Percentiles rank a stretch among this genome's conserved stretches.
Conservation (phyloP, 2,329 filamentous ascomycete genomes). For the Aspergillus felis region DNA sequence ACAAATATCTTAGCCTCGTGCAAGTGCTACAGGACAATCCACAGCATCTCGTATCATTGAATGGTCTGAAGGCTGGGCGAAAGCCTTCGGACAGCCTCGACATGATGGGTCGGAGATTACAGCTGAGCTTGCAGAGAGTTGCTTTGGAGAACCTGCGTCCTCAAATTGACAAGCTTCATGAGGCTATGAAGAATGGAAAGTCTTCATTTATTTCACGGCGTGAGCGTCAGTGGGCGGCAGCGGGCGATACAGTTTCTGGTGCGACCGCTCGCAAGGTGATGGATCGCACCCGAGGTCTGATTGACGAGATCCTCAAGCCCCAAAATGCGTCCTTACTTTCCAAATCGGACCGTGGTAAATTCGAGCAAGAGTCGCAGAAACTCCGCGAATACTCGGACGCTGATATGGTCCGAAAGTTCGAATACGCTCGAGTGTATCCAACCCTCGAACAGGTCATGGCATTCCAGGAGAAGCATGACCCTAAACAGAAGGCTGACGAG, state of each 20-base stretch:
- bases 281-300: slow-evolving; percentile 27
- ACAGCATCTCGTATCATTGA: slow-evolving; percentile 25
- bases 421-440: slow-evolving; percentile 13
- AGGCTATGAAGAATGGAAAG: slow-evolving; percentile 22
- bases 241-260: slow-evolving; percentile 22
- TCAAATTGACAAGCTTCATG: slow-evolving; percentile 24
- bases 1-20: slow-evolving; percentile 28
- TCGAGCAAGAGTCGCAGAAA: slow-evolving; percentile 22
- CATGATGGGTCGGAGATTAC: slow-evolving; percentile 23
- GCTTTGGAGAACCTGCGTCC: slow-evolving; percentile 26
- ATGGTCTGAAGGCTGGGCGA: slow-evolving; percentile 21
- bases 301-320: slow-evolving; percentile 33
- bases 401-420: slow-evolving; percentile 14
- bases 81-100: slow-evolving; percentile 14
- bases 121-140: slow-evolving; percentile 19
- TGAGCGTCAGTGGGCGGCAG: slow-evolving; percentile 11
- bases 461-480: slow-evolving; percentile 11
- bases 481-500: not conserved
- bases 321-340: slow-evolving; percentile 19
- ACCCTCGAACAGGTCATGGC: slow-evolving; percentile 21
- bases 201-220: slow-evolving; percentile 2
- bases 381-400: slow-evolving; percentile 29
- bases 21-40: slow-evolving; percentile 23
- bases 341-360: slow-evolving; percentile 19
- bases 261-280: slow-evolving; percentile 19